Evolutionary conservation across 1,284 basidiomycete species (phyloP), one percentile per base, ranked within the genome.

Genomic region (Lentinula novae-zelandiae): DNA sequence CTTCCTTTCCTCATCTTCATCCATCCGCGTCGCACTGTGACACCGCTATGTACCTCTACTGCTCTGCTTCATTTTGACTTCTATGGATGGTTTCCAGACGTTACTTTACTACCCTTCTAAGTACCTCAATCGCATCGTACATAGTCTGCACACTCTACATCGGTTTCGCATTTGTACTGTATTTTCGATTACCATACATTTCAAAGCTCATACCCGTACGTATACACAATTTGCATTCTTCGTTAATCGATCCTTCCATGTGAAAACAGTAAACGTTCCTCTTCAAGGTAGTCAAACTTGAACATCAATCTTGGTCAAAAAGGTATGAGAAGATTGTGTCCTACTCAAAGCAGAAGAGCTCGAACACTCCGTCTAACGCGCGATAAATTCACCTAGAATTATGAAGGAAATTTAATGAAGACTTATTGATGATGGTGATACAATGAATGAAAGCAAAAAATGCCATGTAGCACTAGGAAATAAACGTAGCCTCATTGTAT

Each of bases 401-500:
- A 42, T 42, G 17, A 42, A 42, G 13, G 6, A 15, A 42, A 42
- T 42, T 6, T 42, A n/a, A 42, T 13, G 13, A 42, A 12, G 15
- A 42, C 40, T 42, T 42, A 13, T 10, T 39, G 38, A 9, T 27
- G 27, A 27, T 27, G 27, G 27, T 27, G 27, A 27, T 27, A 27
- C 27, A 27, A 4, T 27, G 27, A 3, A 27, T 27, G 27, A 8
- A 9, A 38, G 36, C 8, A 38, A 38, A 0, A 8, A 38, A 38
- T 38, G 7, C 36, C 36, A 27, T 27, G 27, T 27, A 9, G 31
- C 5, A 38, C 70, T 72, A 84, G 57, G 92, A 95, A 66, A 98
- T 92, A 75, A 93, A 98, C 3, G 94, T 92, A 1, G 94, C 92
- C 72, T 98, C 96, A 71, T 86, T 93, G 79, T 92, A 98, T 38